These are phyloP conservation scores for Colletotrichum orbiculare DNA, from an alignment of 2,329 filamentous ascomycete genomes.

Conservation along the genomic window DNA sequence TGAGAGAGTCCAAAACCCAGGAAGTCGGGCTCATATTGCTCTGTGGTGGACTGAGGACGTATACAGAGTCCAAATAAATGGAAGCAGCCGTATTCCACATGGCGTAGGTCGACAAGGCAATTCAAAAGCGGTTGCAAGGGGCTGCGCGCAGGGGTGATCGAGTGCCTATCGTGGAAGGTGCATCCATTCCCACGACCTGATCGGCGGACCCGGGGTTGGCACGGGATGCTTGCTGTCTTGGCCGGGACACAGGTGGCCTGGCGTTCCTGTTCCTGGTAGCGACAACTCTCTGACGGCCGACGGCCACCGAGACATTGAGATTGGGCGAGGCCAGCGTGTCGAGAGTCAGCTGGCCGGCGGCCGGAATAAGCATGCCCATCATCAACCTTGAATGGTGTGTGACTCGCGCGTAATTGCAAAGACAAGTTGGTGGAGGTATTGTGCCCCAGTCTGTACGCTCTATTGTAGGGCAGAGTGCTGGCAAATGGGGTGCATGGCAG, in stretches of 20 bases:
- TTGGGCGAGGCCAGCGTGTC: slow-evolving; percentile 2
- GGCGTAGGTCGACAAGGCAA: neutral
- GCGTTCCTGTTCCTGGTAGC: neutral
- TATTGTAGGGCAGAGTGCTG: neutral
- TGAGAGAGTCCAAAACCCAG: slow-evolving; percentile 20
- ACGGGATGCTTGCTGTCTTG: slow-evolving; percentile 10
- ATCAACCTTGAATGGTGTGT: neutral
- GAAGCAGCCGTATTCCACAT: neutral
- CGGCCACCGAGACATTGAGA: slow-evolving; percentile 3
- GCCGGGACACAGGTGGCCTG: neutral
- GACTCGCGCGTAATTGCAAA: neutral
- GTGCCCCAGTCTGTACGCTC: neutral
- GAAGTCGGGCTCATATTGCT: slow-evolving; percentile 14
- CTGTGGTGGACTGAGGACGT: neutral
- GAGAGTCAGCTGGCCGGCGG: slow-evolving; percentile 19
- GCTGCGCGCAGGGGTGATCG: slow-evolving; percentile 19
- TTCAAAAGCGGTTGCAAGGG: slow-evolving; percentile 12
- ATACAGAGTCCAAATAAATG: too few species aligned
- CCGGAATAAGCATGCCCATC: neutral
- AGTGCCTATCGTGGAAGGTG: slow-evolving; percentile 32
- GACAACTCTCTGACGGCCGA: slow-evolving; percentile 5
- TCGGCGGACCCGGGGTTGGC: slow-evolving; percentile 19
- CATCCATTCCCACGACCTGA: slow-evolving; percentile 20
- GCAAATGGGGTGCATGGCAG: slow-evolving; percentile 2
- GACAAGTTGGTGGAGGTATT: neutral